Percentiles rank a stretch among this genome's conserved stretches.
Conservation (phyloP, 2,329 filamentous ascomycete species). For the Diaporthe caulivora region DNA sequence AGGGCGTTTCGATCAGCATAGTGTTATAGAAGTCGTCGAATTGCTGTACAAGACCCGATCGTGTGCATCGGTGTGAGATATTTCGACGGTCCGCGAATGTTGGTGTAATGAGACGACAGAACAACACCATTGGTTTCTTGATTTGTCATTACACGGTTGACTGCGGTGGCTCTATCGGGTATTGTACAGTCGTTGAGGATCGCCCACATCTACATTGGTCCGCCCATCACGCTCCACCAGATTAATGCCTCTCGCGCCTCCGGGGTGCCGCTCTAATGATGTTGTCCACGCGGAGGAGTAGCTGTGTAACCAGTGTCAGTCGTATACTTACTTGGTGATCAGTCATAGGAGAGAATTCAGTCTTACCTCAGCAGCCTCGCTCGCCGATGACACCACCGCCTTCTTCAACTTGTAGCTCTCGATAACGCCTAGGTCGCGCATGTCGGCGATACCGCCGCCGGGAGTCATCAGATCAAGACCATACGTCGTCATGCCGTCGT, state of each 20-base stretch:
- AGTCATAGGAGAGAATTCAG: not conserved
- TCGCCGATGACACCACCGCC: slow-evolving; percentile 96
- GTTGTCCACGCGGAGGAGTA: slow-evolving; percentile 94
- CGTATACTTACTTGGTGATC: slow-evolving; percentile 33
- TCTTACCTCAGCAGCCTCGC: slow-evolving; percentile 93
- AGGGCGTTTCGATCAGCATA: not conserved
- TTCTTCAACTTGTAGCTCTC: slow-evolving; percentile 99
- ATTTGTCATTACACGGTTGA: slow-evolving; percentile 39
- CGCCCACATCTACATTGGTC: not conserved
- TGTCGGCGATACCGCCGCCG: slow-evolving; percentile 92
- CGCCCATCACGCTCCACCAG: slow-evolving; percentile 5
- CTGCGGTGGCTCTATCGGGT: slow-evolving; percentile 39
- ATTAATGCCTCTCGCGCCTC: slow-evolving; percentile 80
- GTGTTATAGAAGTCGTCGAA: not conserved
- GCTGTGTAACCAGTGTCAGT: slow-evolving; percentile 57
- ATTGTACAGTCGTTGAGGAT: slow-evolving; percentile 39
- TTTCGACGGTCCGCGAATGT: not conserved
- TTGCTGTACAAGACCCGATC: not conserved
- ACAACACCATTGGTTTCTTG: slow-evolving; percentile 14
- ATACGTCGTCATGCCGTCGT: slow-evolving; percentile 92
- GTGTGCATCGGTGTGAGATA: too few relatives aligned
- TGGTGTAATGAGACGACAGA: slow-evolving; percentile 5
- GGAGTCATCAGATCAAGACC: slow-evolving; percentile 90
- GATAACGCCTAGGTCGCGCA: slow-evolving; percentile 94
- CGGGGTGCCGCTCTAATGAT: slow-evolving; percentile 95